Percentiles rank a stretch among this genome's conserved stretches.
Evolutionary conservation across 352 stramenopile genomes (phyloP).

Genomic region (Phytophthora tubulina): DNA sequence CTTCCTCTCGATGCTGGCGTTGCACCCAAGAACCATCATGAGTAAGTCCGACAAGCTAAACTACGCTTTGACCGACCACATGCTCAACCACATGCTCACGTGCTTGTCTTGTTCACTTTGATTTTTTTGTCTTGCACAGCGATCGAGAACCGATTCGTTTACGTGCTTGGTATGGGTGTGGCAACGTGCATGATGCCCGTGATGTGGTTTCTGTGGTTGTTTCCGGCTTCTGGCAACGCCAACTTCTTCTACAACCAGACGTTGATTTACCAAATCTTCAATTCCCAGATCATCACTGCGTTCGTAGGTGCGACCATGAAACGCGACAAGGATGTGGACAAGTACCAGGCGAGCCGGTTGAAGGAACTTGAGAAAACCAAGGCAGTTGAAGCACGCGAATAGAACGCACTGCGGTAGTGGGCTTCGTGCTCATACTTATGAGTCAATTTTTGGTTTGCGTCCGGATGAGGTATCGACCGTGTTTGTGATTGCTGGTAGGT

Average conservation of each 20-base stretch:
- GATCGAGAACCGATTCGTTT: slow-evolving; percentile 83
- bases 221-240: slow-evolving; percentile 85
- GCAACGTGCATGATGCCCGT: slow-evolving; percentile 82
- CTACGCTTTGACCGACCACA: not conserved
- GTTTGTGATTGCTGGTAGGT: slow-evolving; percentile 4
- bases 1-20: slow-evolving; percentile 67
- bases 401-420: slow-evolving; percentile 2
- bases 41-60: slow-evolving; percentile 45
- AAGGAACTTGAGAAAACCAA: slow-evolving; percentile 25
- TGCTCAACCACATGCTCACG: slow-evolving; percentile 2
- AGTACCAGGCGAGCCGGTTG: slow-evolving; percentile 44
- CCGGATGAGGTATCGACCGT: not conserved
- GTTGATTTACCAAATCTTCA: slow-evolving; percentile 89
- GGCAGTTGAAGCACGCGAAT: slow-evolving; percentile 22
- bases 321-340: slow-evolving; percentile 82
- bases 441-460: not conserved
- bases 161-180: slow-evolving; percentile 70
- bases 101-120: slow-evolving; percentile 1
- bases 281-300: slow-evolving; percentile 76
- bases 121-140: slow-evolving; percentile 41
- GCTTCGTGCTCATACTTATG: not conserved
- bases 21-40: slow-evolving; percentile 86
- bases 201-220: slow-evolving; percentile 92
- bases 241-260: slow-evolving; percentile 93
- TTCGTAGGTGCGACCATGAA: slow-evolving; percentile 87